Percentiles rank a stretch among this genome's conserved stretches.
Evolutionary conservation across 139 green algal species (phyloP).

Genomic region (Asterochloris sp.): DNA sequence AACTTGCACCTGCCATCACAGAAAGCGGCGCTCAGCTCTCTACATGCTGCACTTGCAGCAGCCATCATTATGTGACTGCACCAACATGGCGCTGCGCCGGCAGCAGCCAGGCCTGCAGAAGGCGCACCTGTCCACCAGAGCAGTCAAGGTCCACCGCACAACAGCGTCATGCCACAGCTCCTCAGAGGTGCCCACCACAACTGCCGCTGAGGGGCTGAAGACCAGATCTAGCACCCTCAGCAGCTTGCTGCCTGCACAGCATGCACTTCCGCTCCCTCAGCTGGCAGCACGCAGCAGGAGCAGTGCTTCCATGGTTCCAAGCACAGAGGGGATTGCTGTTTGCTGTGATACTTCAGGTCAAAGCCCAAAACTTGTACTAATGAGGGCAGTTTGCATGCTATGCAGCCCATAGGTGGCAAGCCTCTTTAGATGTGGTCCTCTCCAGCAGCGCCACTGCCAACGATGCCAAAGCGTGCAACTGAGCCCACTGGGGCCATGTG

Average conservation of each 20-base stretch:
- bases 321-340: background rate
- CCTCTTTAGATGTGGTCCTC: background rate
- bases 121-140: constrained; percentile 23
- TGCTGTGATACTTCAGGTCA: background rate
- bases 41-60: too few relatives aligned
- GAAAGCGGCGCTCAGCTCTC: too few relatives aligned
- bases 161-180: constrained; percentile 36
- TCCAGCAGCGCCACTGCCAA: background rate
- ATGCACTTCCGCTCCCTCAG: background rate
- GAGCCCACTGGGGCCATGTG: background rate
- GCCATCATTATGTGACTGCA: too few relatives aligned
- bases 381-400: background rate
- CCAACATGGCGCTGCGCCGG: too few relatives aligned
- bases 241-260: constrained; percentile 1
- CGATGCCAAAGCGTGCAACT: background rate
- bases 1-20: too few relatives aligned
- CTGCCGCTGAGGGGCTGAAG: background rate
- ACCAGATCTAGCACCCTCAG: constrained; percentile 6
- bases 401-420: background rate
- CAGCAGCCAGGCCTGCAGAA: background rate
- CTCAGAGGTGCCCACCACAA: background rate
- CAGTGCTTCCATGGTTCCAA: background rate
- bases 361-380: background rate
- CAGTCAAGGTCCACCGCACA: constrained; percentile 44
- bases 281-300: background rate